Evolutionary conservation across 192 early-diverging fungal genomes (phyloP), one percentile per base, ranked within the genome.

Genomic region (Coemansia umbellata): DNA sequence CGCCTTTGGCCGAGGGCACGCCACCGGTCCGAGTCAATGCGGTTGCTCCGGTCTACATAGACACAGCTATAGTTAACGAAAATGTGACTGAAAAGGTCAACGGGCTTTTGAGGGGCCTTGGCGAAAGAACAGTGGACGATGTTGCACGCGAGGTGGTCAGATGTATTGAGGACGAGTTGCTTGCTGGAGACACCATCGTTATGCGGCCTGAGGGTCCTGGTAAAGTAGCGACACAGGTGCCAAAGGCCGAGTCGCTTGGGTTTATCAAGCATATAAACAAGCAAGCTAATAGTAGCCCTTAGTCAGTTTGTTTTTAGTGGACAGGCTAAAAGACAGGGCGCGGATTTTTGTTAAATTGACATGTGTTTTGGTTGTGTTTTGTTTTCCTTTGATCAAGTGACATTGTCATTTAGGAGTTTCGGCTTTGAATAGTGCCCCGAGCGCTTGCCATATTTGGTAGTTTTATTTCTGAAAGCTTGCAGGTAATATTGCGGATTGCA

Each of bases 21-120:
- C 47, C 62, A 15, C 49, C 51, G 1, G 79, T 85, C 37, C 72
- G 78, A 9, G 78, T 85, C 40, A 85, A 85, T 58, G 72, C 74
- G 17, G 63, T 85, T 10, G 80, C 81, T 0, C 84, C 84, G 4
- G 47, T 47, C 37, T 80, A 78, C 35, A 54, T 78, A 3, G 66
- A 73, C 17, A 82, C 81, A 4, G 58, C 36, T 21, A 59, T 79
- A 36, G 55, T 72, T 14, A 62, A 41, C 3, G 32, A 72, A 14
- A 17, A 23, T 3, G 22, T 37, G 24, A 36, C 43, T 11, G 32
- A 45, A 11, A 30, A 49, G 2, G 31, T 58, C 18, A 37, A 47
- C 26, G 27, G 10, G 18, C 23, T 44, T 11, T 9, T 67, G 14
- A 18, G 49, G n/a, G 30, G 62, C n/a, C 14, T 28, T 49, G 58